phyloP scores from a whole-genome alignment of 176 grass and related monocot species.

The Canna indica region DNA sequence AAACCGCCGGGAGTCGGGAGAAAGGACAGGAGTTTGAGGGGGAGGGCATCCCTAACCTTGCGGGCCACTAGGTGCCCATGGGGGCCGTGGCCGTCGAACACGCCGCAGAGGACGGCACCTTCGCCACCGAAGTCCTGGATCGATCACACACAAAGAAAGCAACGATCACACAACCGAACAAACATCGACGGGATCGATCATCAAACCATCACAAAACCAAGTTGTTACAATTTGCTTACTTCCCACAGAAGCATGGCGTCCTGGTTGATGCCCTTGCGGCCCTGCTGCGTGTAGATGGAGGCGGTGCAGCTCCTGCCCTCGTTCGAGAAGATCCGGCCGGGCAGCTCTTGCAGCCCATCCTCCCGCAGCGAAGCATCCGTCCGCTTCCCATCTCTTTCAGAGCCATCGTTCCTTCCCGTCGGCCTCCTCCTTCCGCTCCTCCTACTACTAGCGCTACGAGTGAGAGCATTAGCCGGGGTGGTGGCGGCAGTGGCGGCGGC shows the following conservation, averaged over 20 bases:
- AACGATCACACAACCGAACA: not conserved
- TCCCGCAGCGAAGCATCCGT: constrained; percentile 21
- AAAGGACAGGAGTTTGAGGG: constrained; percentile 64
- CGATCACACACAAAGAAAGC: constrained; percentile 5
- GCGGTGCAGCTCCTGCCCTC: constrained; percentile 59
- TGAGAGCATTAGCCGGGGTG: not conserved
- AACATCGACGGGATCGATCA: not conserved
- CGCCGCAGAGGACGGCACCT: constrained; percentile 69
- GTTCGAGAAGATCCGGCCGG: constrained; percentile 92
- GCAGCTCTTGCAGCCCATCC: constrained; percentile 53
- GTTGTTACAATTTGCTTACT: constrained; percentile 31
- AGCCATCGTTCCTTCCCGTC: not conserved
- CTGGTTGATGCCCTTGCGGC: constrained; percentile 94
- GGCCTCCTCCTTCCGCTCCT: not conserved
- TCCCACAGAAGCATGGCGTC: constrained; percentile 99
- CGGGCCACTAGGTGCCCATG: constrained; percentile 81
- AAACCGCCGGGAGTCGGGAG: constrained; percentile 31
- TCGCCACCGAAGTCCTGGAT: constrained; percentile 47
- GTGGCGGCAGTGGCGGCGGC: not conserved
- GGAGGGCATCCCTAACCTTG: constrained; percentile 65
- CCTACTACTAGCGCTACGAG: not conserved
- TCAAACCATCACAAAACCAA: not conserved
- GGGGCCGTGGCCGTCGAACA: constrained; percentile 96
- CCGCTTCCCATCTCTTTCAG: not conserved
- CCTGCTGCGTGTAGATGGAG: constrained; percentile 84